Evolutionary conservation across 2,329 filamentous ascomycete genomes (phyloP).

Genomic region (Chaetomiaceae sp.): DNA sequence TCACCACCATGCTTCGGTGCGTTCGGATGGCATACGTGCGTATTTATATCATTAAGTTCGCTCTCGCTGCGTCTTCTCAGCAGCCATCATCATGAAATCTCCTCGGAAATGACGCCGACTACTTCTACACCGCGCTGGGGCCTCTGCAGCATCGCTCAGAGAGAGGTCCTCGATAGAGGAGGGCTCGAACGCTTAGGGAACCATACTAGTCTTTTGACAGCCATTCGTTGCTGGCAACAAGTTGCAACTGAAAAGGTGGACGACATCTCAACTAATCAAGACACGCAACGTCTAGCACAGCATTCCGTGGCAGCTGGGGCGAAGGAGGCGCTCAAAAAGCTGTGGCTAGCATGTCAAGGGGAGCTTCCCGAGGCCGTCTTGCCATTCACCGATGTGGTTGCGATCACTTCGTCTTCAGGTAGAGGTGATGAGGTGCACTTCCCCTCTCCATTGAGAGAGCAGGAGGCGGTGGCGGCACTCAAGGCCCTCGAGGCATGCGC

Average conservation of each 20-base stretch:
- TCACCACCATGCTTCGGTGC: background rate
- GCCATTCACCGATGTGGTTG: conserved; percentile 25
- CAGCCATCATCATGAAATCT: background rate
- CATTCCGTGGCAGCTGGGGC: conserved; percentile 32
- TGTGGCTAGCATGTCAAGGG: conserved; percentile 24
- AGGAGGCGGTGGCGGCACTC: conserved; percentile 39
- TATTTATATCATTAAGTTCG: conserved; percentile 4
- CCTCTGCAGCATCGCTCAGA: conserved; percentile 2
- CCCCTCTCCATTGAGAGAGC: conserved; percentile 37
- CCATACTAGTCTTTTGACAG: conserved; percentile 11
- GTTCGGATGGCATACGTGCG: conserved; percentile 7
- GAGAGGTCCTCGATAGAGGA: background rate
- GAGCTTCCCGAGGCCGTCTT: conserved; percentile 31
- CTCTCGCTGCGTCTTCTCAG: background rate
- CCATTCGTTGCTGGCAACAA: conserved; percentile 13
- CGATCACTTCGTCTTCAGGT: conserved; percentile 27
- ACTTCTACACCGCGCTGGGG: conserved; percentile 7
- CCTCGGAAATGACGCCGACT: conserved; percentile 10
- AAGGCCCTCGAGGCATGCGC: conserved; percentile 55
- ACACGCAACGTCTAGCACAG: background rate
- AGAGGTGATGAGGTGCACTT: conserved; percentile 32
- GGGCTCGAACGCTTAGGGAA: conserved; percentile 3
- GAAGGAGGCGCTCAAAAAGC: conserved; percentile 25
- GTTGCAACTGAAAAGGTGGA: conserved; percentile 4
- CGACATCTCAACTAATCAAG: background rate